phyloP scores from a whole-genome alignment of 2,329 filamentous ascomycete genomes.

The Pestalotiopsis sp. region DNA sequence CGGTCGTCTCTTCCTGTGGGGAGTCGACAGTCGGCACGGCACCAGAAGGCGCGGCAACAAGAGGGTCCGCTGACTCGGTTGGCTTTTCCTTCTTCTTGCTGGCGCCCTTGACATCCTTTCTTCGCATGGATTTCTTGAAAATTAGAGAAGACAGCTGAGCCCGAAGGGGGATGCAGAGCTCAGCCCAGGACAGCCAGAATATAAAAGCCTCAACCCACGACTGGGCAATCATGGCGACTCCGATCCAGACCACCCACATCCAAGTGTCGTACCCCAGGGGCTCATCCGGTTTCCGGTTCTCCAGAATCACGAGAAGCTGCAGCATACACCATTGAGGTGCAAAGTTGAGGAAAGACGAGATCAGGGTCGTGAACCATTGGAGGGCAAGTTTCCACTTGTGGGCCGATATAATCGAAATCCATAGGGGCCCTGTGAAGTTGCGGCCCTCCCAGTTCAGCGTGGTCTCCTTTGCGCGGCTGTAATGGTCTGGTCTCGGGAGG shows the following conservation, averaged over 20 bases:
- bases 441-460: conserved; percentile 52
- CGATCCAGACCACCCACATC: conserved; percentile 70
- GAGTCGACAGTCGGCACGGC: conserved; percentile 31
- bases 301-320: conserved; percentile 66
- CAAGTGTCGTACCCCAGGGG: conserved; percentile 58
- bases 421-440: conserved; percentile 54
- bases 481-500: conserved; percentile 62
- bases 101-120: conserved; percentile 75
- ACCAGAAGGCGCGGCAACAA: conserved; percentile 28
- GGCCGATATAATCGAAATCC: conserved; percentile 60
- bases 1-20: conserved; percentile 37
- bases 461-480: conserved; percentile 52
- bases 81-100: conserved; percentile 48
- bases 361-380: conserved; percentile 61
- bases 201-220: conserved; percentile 67
- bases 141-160: conserved; percentile 72
- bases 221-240: conserved; percentile 59
- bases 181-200: conserved; percentile 67
- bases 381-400: conserved; percentile 58
- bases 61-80: conserved; percentile 31
- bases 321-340: conserved; percentile 72
- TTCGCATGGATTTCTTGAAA: conserved; percentile 76
- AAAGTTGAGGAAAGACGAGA: conserved; percentile 63
- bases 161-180: conserved; percentile 67
- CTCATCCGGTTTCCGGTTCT: conserved; percentile 51